Conservation (phyloP, 495 filamentous ascomycete genomes). For the Lasiosphaeria hispida region DNA sequence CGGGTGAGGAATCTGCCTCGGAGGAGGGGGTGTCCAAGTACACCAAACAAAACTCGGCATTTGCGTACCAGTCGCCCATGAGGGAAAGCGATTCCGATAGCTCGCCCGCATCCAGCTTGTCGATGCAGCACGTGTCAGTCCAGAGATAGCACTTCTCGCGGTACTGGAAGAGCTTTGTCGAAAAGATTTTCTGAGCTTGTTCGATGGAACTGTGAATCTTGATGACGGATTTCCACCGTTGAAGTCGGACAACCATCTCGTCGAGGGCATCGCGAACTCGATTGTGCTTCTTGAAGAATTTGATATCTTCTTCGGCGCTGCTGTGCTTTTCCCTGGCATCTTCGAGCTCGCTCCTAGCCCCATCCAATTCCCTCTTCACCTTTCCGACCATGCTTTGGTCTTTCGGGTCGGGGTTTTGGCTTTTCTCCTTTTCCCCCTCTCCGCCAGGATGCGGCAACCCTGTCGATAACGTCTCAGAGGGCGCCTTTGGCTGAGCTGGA, state of each 20-base stretch:
- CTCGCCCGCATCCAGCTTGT: constrained; percentile 42
- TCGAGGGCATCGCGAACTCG: constrained; percentile 38
- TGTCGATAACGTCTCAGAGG: too few species aligned
- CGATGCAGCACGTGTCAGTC: constrained; percentile 51
- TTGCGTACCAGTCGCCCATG: constrained; percentile 51
- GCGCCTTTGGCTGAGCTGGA: too few species aligned
- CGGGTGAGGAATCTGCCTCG: constrained; percentile 20
- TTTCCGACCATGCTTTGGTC: constrained; percentile 13
- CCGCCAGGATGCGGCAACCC: too few species aligned
- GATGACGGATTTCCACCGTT: constrained; percentile 39
- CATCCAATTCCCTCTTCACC: constrained; percentile 3
- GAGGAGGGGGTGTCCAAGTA: constrained; percentile 39
- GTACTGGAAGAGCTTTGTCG: constrained; percentile 33
- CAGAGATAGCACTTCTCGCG: constrained; percentile 44
- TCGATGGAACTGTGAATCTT: constrained; percentile 38
- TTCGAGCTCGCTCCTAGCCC: constrained; percentile 14
- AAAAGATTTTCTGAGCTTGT: constrained; percentile 36
- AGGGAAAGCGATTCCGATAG: constrained; percentile 42
- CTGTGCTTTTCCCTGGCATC: constrained; percentile 2
- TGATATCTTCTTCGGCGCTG: constrained; percentile 18
- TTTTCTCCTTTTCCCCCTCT: too few species aligned
- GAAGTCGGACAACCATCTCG: constrained; percentile 32
- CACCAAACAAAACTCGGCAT: constrained; percentile 47
- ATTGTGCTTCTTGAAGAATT: constrained; percentile 27
- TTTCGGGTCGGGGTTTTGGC: too few species aligned